Evolutionary conservation across 2,329 filamentous ascomycete genomes (phyloP).

Genomic region (Phoma sp.): DNA sequence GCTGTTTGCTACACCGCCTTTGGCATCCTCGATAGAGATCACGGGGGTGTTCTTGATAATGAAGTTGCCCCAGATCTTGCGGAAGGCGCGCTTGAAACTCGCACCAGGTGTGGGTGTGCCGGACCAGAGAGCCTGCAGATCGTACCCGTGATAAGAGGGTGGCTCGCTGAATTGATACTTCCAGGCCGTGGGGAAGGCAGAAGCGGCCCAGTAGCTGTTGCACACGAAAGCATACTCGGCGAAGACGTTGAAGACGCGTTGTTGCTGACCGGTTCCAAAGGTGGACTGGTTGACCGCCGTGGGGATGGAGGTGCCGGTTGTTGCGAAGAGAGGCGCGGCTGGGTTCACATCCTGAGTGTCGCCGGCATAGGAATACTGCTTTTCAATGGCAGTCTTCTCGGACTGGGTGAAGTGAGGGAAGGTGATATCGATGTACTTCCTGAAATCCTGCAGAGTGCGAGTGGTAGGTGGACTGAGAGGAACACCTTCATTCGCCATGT

Average conservation of each 20-base stretch:
- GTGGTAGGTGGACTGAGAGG: constrained; percentile 43
- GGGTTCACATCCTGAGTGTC: constrained; percentile 32
- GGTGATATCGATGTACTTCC: constrained; percentile 36
- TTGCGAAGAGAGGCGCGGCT: constrained; percentile 35
- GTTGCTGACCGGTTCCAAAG: constrained; percentile 43
- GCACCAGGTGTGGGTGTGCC: constrained; percentile 31
- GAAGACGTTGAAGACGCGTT: constrained; percentile 53
- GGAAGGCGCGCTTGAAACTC: constrained; percentile 42
- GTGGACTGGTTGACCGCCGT: constrained; percentile 41
- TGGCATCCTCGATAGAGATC: constrained; percentile 39
- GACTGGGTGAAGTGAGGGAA: constrained; percentile 47
- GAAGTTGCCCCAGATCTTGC: constrained; percentile 45
- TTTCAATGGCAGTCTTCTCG: constrained; percentile 36
- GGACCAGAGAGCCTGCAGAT: constrained; percentile 43
- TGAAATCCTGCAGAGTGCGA: constrained; percentile 39
- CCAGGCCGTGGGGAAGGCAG: constrained; percentile 44
- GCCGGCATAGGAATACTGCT: constrained; percentile 39
- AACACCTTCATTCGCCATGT: constrained; percentile 52
- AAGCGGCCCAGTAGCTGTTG: constrained; percentile 51
- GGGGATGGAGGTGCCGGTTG: constrained; percentile 27
- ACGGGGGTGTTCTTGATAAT: constrained; percentile 36
- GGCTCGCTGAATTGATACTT: constrained; percentile 43
- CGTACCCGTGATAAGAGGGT: constrained; percentile 43
- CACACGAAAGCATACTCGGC: constrained; percentile 56
- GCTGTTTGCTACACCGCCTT: constrained; percentile 32